Base-by-base conservation (phyloP, 768 basidiomycete genomes). In the Lactarius sanguifluus region DNA sequence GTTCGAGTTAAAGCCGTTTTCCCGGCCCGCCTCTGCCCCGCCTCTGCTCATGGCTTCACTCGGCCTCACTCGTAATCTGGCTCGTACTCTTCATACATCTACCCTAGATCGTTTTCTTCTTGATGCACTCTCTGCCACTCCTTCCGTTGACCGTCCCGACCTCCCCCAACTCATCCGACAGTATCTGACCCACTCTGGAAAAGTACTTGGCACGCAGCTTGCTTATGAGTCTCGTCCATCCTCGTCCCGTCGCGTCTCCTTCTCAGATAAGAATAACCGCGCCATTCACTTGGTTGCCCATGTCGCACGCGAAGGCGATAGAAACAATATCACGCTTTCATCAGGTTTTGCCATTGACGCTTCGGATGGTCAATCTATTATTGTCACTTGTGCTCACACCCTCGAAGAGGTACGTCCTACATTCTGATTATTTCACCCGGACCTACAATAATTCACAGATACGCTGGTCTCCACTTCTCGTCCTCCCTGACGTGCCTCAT, bases 341-440 rank as follows among this genome's bases (percentile, higher is more conserved):
- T 86, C 85, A 20, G 87, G 84, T 2, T 89, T 90, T 73, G 81
- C 79, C 6, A 69, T 89, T 59, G 77, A 81, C 65, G 62, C 72
- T 57, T 68, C 72, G 12, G 70, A 64, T 38, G 57, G 72, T 34
- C 75, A 79, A 63, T 71, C 77, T 9, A 68, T 84, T 18, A 71
- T 88, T 41, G 66, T 86, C 28, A 84, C 84, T 13, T 89, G 87
- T 70, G 84, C 83, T 8, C 88, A 89, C 73, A 86, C 87, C 2
- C 72, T 89, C 32, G 83, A 88, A 74, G 82, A 86, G 83, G 86
- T 81, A 71, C 71, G 77, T 65, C 30, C 25, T 28, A 58, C 45
- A 34, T 30, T 3, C 34, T 12, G n/a, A 30, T 62, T 61, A 34
- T 30, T 16, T 61, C 16, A 16, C 56, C 50, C 40, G 66, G 62